These are phyloP conservation scores for Nakazawaea molendinolei DNA, from an alignment of 805 yeast genomes.

Conservation along the genomic window DNA sequence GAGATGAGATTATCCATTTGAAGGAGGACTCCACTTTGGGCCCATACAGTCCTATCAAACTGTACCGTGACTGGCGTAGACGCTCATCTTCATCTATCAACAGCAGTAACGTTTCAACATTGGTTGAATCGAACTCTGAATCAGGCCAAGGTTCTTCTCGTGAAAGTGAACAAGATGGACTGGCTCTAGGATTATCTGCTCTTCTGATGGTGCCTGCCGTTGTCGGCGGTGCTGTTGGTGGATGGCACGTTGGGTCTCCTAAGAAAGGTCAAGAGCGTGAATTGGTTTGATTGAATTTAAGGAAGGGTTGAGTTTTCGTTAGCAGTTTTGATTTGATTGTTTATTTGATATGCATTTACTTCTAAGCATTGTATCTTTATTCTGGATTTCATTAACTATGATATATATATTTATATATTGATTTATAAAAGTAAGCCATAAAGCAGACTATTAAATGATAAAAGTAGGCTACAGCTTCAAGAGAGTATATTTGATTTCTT, in stretches of 20 bases:
- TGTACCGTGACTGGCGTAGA: conserved; percentile 11
- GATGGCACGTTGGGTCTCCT: conserved; percentile 27
- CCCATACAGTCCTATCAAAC: conserved; percentile 6
- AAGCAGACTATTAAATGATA: too few species aligned
- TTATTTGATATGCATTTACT: not conserved
- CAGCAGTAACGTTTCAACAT: conserved; percentile 10
- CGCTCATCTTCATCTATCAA: conserved; percentile 8
- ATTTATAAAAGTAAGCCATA: too few species aligned
- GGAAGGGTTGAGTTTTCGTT: too few species aligned
- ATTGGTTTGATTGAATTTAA: too few species aligned
- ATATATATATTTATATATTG: too few species aligned
- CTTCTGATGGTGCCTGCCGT: conserved; percentile 47
- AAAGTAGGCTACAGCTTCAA: too few species aligned
- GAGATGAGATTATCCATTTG: conserved; percentile 22
- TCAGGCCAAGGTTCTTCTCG: too few species aligned
- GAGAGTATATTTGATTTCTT: conserved; percentile 18
- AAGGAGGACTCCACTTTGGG: conserved; percentile 15
- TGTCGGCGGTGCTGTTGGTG: conserved; percentile 54
- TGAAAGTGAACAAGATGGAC: conserved; percentile 5
- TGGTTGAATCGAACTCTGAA: conserved; percentile 6
- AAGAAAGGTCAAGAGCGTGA: too few species aligned
- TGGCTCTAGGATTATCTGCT: conserved; percentile 25
- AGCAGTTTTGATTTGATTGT: not conserved
- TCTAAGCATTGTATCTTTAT: not conserved
- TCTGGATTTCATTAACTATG: too few species aligned